Evolutionary conservation across 768 basidiomycete species (phyloP), one percentile per base, ranked within the genome.

Genomic region (Bullera alba): DNA sequence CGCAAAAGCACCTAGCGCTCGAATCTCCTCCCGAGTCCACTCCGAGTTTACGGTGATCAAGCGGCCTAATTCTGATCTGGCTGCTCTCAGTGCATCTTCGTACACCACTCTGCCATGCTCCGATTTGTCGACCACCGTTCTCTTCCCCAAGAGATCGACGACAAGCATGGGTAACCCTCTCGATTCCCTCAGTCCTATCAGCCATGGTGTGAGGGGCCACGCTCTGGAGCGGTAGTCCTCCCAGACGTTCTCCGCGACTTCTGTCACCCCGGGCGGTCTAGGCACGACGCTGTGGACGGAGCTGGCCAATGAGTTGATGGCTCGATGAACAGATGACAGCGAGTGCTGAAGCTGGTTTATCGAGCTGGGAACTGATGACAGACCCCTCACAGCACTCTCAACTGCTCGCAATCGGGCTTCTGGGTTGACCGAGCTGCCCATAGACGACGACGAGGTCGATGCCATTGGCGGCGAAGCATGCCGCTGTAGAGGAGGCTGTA

Each of bases 151-250:
- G 16, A 58, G 54, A 32, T 48, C 42, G 16, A 65, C 60, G 5
- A 63, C 63, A 19, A 63, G 38, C 5, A 58, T 57, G 17, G 63
- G 57, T n/a, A 69, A 32, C 4, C 67, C 67, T 7, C 42, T 46
- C 4, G 54, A 10, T 32, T 69, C 67, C n/a, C 67, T 32, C 14
- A 69, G 44, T 4, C 67, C 67, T 1, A 69, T 59, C 8, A 69
- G 46, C 67, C 67, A 69, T 3, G 67, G 67, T 19, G 67, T 65
- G 16, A 69, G 36, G 4, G 67, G 67, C 67, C 67, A 69, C 5
- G 63, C 67, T 32, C 61, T 43, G 14, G 56, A 53, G 2, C 67
- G 42, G 43, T 65, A 69, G 34, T 43, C 54, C 5, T 65, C 61
- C 63, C 61, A 63, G 2, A 56, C 42, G 14, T 14, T 6, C 7